A percentile compares a stretch with the other conserved stretches of the same genome.
Conservation (phyloP, 257 asterid species). For the Agastache rugosa region DNA sequence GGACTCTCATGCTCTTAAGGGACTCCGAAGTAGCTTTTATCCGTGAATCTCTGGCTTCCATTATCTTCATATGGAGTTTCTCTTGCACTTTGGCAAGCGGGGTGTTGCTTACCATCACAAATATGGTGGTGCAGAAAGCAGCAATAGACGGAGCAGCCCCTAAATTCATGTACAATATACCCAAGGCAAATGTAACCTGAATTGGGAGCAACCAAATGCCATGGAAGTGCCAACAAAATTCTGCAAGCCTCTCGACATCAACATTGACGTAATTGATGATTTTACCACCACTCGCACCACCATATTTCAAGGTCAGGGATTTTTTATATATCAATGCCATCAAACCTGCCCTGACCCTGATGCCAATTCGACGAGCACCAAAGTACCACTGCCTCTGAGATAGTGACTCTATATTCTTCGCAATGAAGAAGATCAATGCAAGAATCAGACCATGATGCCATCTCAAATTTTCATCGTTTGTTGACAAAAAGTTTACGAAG, state of each 20-base stretch:
- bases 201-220: slow-evolving; percentile 84
- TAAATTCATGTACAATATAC: slow-evolving; percentile 66
- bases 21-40: slow-evolving; percentile 80
- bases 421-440: slow-evolving; percentile 68
- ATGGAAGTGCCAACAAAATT: slow-evolving; percentile 74
- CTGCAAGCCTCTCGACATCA: slow-evolving; percentile 89
- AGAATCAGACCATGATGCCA: slow-evolving; percentile 68
- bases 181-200: slow-evolving; percentile 68
- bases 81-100: slow-evolving; percentile 83
- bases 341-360: slow-evolving; percentile 69
- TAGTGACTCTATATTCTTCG: slow-evolving; percentile 78
- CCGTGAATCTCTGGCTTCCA: slow-evolving; percentile 83
- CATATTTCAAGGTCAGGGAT: slow-evolving; percentile 58
- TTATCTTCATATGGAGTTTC: slow-evolving; percentile 61
- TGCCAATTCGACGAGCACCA: slow-evolving; percentile 80
- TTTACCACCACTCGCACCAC: slow-evolving; percentile 64
- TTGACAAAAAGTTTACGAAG: slow-evolving; percentile 74
- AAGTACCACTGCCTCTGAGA: slow-evolving; percentile 93
- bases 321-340: slow-evolving; percentile 75
- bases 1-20: slow-evolving; percentile 74
- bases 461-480: slow-evolving; percentile 47
- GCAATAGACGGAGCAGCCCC: slow-evolving; percentile 77
- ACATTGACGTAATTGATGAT: slow-evolving; percentile 70
- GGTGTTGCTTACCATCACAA: slow-evolving; percentile 82
- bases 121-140: slow-evolving; percentile 68